Evolutionary conservation across 2,329 filamentous ascomycete genomes (phyloP).

Genomic region (Paraconiothyrium brasiliense): DNA sequence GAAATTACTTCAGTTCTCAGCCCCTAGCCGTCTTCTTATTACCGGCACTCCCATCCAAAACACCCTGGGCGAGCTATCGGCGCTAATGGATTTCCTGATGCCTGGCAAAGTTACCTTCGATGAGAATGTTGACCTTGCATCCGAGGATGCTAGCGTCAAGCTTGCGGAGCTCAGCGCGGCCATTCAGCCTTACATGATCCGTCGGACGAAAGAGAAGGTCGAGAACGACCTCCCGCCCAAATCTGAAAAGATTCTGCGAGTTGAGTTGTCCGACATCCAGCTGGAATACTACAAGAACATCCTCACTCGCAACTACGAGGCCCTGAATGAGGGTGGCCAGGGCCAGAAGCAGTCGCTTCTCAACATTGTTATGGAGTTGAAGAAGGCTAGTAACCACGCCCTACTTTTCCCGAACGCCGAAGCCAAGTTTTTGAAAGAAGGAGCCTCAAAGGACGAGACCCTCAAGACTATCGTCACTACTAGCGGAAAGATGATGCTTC

Average conservation of each 20-base stretch:
- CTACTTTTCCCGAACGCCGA: conserved; percentile 98
- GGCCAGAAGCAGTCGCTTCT: conserved; percentile 94
- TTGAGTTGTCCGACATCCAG: conserved; percentile 95
- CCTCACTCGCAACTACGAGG: conserved; percentile 93
- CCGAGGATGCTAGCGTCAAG: conserved; percentile 84
- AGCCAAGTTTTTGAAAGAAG: conserved; percentile 84
- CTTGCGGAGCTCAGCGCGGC: conserved; percentile 84
- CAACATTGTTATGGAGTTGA: conserved; percentile 99
- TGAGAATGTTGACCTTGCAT: conserved; percentile 85
- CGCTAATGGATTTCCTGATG: conserved; percentile 94
- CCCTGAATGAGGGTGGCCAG: conserved; percentile 86
- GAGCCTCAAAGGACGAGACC: conserved; percentile 84
- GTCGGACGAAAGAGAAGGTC: conserved; percentile 95
- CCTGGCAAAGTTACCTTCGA: conserved; percentile 93
- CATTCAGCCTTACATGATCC: conserved; percentile 93
- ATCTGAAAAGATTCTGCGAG: conserved; percentile 98
- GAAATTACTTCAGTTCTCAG: conserved; percentile 84
- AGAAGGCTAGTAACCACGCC: conserved; percentile 98
- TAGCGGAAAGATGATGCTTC: conserved; percentile 99
- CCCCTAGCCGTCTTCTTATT: conserved; percentile 89
- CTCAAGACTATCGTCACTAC: conserved; percentile 93
- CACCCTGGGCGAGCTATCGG: conserved; percentile 89
- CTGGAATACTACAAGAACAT: conserved; percentile 99
- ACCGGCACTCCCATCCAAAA: conserved; percentile 98
- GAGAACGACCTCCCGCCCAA: conserved; percentile 96